These are phyloP conservation scores for Lactarius trivialis DNA, from an alignment of 768 basidiomycete species.

Conservation along the genomic window DNA sequence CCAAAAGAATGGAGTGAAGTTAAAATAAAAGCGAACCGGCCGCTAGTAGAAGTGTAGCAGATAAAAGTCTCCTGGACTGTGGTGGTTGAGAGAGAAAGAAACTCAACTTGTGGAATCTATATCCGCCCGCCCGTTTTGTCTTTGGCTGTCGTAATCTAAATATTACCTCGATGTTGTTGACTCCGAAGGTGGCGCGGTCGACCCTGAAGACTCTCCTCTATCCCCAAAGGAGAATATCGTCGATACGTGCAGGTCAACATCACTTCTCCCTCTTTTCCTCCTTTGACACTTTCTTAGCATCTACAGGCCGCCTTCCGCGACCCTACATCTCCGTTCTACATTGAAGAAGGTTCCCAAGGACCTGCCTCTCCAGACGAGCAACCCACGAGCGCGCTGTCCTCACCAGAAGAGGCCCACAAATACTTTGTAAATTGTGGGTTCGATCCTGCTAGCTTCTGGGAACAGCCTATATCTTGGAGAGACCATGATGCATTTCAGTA, in stretches of 20 bases:
- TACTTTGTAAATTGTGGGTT: conserved; percentile 45
- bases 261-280: neutral
- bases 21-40: conserved; percentile 16
- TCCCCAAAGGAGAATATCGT: neutral
- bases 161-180: neutral
- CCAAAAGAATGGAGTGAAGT: conserved; percentile 14
- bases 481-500: conserved; percentile 76
- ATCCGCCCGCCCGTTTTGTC: neutral
- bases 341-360: conserved; percentile 52
- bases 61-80: conserved; percentile 21
- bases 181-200: neutral
- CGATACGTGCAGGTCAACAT: conserved; percentile 17
- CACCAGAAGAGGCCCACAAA: conserved; percentile 35
- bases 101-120: conserved; percentile 12
- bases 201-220: neutral
- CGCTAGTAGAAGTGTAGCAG: conserved; percentile 19
- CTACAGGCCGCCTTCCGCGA: conserved; percentile 57
- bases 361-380: conserved; percentile 52
- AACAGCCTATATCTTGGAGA: conserved; percentile 73
- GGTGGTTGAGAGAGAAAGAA: conserved; percentile 18
- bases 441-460: conserved; percentile 65
- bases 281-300: conserved; percentile 33
- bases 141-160: neutral
- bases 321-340: conserved; percentile 58
- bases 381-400: conserved; percentile 19